These are phyloP conservation scores for Penicillium sp. DNA, from an alignment of 2,329 filamentous ascomycete species.

Conservation along the genomic window DNA sequence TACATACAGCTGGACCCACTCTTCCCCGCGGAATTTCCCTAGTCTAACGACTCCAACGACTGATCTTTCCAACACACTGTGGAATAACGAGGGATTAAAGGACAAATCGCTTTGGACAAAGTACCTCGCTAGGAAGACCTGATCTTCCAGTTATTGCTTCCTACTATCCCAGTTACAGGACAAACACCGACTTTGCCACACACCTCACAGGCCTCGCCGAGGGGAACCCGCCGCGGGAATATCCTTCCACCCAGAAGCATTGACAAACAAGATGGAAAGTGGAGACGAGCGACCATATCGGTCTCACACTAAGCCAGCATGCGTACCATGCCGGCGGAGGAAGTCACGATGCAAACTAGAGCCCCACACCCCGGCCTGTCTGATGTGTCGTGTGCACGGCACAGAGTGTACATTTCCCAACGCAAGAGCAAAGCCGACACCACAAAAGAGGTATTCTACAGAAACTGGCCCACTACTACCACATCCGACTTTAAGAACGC, in stretches of 20 bases:
- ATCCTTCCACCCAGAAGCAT: not conserved
- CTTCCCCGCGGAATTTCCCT: conserved; percentile 4
- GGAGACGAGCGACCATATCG: conserved; percentile 16
- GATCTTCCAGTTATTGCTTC: not conserved
- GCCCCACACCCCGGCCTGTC: conserved; percentile 4
- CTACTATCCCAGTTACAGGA: not conserved
- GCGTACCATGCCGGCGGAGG: conserved; percentile 13
- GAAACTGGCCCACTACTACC: not conserved
- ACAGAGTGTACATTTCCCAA: conserved; percentile 19
- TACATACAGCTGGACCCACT: not conserved
- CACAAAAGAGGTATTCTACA: not conserved
- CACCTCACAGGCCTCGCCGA: not conserved
- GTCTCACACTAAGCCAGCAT: conserved; percentile 20
- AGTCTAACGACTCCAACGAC: not conserved
- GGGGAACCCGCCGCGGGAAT: conserved; percentile 2
- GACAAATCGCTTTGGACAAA: not conserved
- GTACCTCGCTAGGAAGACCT: too few relatives aligned
- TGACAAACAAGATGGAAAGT: conserved; percentile 2
- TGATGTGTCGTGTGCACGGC: conserved; percentile 19
- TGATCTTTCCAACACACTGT: not conserved
- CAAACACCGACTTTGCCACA: not conserved
- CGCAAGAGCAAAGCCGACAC: not conserved
- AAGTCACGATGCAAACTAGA: conserved; percentile 20
- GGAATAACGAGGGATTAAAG: not conserved
- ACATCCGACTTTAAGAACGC: not conserved